Conservation (phyloP, 805 yeast genomes). For the Saccharomycopsis microspora region DNA sequence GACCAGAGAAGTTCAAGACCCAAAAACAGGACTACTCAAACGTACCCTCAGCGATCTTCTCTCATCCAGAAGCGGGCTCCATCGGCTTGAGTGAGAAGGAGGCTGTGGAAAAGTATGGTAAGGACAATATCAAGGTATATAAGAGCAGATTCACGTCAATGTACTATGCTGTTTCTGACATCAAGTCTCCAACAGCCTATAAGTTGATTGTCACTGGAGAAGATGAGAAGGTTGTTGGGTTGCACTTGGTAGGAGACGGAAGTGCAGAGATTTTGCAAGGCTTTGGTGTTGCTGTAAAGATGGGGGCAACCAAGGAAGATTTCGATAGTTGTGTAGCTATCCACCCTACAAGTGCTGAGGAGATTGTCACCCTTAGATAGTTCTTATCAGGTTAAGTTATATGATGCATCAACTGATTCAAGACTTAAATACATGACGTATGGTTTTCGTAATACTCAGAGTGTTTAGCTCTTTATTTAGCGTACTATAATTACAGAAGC, state of each 20-base stretch:
- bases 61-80: constrained; percentile 96
- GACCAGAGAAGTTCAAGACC: constrained; percentile 54
- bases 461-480: too few relatives aligned
- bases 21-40: constrained; percentile 79
- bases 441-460: too few relatives aligned
- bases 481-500: too few relatives aligned
- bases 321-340: constrained; percentile 95
- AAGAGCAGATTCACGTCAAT: constrained; percentile 76
- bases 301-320: constrained; percentile 98
- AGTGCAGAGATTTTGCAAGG: constrained; percentile 95
- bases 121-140: constrained; percentile 71
- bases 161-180: constrained; percentile 81
- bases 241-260: constrained; percentile 86
- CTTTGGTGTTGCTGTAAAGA: constrained; percentile 93
- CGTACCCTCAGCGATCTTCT: constrained; percentile 92
- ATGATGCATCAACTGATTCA: too few relatives aligned
- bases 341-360: constrained; percentile 98
- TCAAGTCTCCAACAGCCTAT: constrained; percentile 79
- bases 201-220: constrained; percentile 69
- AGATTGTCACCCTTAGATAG: constrained; percentile 65
- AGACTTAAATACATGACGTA: too few relatives aligned
- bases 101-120: constrained; percentile 72
- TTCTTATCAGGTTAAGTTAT: too few relatives aligned
- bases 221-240: constrained; percentile 89
- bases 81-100: constrained; percentile 76